These are phyloP conservation scores for Aspergillus bertholletiae DNA, from an alignment of 495 filamentous ascomycete genomes.

Conservation along the genomic window DNA sequence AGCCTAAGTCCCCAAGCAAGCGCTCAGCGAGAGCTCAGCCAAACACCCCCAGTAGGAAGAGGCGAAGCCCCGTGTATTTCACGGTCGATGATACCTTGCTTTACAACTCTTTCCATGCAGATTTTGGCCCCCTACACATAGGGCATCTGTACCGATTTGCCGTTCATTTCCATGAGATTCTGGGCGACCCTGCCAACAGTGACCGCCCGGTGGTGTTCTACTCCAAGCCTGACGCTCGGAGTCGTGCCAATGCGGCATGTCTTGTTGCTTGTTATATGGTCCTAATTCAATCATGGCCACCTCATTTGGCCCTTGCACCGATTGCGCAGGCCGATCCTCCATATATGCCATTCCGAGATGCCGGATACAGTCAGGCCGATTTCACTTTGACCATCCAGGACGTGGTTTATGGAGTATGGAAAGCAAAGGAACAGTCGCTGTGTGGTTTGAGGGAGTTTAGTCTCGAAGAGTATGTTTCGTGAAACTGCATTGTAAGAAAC, in stretches of 20 bases:
- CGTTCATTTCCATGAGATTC: constrained; percentile 87
- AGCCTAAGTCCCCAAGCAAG: constrained; percentile 68
- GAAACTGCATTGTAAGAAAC: neutral
- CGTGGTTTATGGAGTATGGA: constrained; percentile 98
- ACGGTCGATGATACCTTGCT: constrained; percentile 87
- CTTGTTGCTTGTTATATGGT: constrained; percentile 96
- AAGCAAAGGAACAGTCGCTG: constrained; percentile 89
- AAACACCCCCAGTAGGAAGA: constrained; percentile 48
- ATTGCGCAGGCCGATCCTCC: constrained; percentile 95
- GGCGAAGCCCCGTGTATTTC: constrained; percentile 80
- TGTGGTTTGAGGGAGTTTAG: constrained; percentile 86
- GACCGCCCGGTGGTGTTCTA: constrained; percentile 88
- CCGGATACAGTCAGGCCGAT: constrained; percentile 97
- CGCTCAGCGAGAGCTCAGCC: constrained; percentile 64
- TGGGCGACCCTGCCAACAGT: constrained; percentile 81
- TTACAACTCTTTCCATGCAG: constrained; percentile 98
- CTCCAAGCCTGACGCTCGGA: constrained; percentile 86
- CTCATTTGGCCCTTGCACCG: constrained; percentile 92
- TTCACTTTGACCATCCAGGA: constrained; percentile 94
- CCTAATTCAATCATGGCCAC: constrained; percentile 97
- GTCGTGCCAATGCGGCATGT: constrained; percentile 96
- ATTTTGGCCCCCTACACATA: constrained; percentile 96
- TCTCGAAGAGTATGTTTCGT: constrained; percentile 73
- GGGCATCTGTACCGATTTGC: constrained; percentile 96
- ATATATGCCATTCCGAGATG: constrained; percentile 97